Percentiles rank a stretch among this genome's conserved stretches.
These are phyloP conservation scores for Tuber magnatum DNA, from an alignment of 495 filamentous ascomycete species.

Conservation along the genomic window DNA sequence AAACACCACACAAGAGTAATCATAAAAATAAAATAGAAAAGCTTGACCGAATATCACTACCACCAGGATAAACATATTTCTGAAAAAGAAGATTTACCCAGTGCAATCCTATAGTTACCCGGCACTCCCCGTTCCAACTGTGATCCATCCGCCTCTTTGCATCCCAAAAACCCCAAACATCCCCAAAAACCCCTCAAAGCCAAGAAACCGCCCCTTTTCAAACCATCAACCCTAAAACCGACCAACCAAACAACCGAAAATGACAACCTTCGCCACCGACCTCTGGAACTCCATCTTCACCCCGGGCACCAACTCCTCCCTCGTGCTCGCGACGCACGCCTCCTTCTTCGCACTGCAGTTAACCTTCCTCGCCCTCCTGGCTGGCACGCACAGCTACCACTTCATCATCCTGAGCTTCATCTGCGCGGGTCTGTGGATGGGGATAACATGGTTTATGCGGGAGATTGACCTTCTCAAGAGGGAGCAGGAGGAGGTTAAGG, in stretches of 20 bases:
- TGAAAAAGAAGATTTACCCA: not conserved
- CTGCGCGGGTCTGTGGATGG: slow-evolving; percentile 75
- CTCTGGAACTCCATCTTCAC: slow-evolving; percentile 91
- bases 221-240: slow-evolving; percentile 1
- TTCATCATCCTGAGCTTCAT: slow-evolving; percentile 73
- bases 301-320: slow-evolving; percentile 75
- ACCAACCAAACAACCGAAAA: slow-evolving; percentile 41
- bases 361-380: slow-evolving; percentile 65
- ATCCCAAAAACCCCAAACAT: not conserved
- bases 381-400: slow-evolving; percentile 80
- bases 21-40: not conserved
- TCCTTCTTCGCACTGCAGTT: slow-evolving; percentile 78
- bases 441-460: slow-evolving; percentile 91
- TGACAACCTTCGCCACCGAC: slow-evolving; percentile 73
- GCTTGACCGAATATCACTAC: not conserved
- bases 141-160: not conserved
- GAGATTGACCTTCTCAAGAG: slow-evolving; percentile 64
- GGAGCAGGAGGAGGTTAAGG: slow-evolving; percentile 57
- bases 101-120: not conserved
- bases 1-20: not conserved
- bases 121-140: not conserved
- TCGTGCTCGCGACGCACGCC: slow-evolving; percentile 83
- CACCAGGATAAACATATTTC: not conserved
- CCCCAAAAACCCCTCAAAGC: not conserved
- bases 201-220: not conserved